Evolutionary conservation across 2,329 filamentous ascomycete genomes (phyloP), one percentile per base, ranked within the genome.

Genomic region (Escovopsis sp.): DNA sequence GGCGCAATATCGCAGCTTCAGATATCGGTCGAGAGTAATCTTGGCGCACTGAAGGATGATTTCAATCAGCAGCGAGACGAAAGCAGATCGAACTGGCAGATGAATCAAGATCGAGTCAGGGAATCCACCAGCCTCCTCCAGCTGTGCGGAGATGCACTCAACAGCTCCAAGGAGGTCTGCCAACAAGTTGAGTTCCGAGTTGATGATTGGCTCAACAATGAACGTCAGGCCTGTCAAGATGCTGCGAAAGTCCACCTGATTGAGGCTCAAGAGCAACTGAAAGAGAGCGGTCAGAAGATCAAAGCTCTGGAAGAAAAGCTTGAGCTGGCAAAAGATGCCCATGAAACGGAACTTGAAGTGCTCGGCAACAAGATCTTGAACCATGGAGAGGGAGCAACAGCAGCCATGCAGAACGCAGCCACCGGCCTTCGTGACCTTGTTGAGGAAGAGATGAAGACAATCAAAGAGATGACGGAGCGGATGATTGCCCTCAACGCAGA

Each of bases 391-490:
- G 42, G 42, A 33, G 30, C 42, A 11, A 46, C 51, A 25, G 34
- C 44, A 7, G 32, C 47, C n/a, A 14, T 59, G 2, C 47, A 49
- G 13, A 25, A 29, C 6, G 37, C 50, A 24, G 41, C 52, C 11
- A 35, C 42, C 1, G 47, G 48, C 6, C 47, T 60, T 42, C 48
- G 41, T 16, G 33, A 32, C 5, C 39, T 43, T 8, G 43, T 61
- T 13, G 46, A 54, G 11, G 31, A 49, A 24, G 48, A 49, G 1
- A 46, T 60, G 34, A 42, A 45, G 8, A 40, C 47, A 35, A 52
- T 52, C 32, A 51, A 39, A 37, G 40, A 40, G 16, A 47, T 43
- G 14, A 50, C 49, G 6, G 48, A 53, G 8, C 32, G 43, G 11
- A 27, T 44, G 9, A 35, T 50, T 8, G 41, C 20, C 15, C 38